Conservation (phyloP, 768 basidiomycete genomes). For the Postia placenta region DNA sequence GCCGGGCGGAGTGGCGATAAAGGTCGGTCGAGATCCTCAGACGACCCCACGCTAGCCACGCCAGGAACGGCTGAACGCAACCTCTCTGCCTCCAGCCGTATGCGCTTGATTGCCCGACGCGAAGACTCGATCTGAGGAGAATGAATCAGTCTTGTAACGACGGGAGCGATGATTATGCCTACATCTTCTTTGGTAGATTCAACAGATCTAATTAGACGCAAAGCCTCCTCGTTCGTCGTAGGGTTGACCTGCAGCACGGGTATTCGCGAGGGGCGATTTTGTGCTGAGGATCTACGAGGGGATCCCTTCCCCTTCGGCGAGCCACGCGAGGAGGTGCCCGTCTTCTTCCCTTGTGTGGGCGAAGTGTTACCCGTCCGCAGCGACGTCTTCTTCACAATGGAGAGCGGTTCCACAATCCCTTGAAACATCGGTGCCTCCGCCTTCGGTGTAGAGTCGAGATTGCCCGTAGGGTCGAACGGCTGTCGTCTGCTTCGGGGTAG, state of each 20-base stretch:
- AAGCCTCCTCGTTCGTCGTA: constrained; percentile 32
- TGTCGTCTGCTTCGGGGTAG: constrained; percentile 72
- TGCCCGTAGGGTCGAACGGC: constrained; percentile 49
- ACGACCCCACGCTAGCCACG: background rate
- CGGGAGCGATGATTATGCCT: constrained; percentile 17
- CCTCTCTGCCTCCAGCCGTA: constrained; percentile 63
- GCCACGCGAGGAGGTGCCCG: constrained; percentile 29
- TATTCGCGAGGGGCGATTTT: constrained; percentile 10
- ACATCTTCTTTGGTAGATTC: constrained; percentile 66
- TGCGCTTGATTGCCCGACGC: constrained; percentile 64
- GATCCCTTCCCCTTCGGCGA: constrained; percentile 32
- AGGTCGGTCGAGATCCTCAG: constrained; percentile 19
- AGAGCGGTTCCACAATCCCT: constrained; percentile 60
- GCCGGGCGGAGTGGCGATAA: constrained; percentile 52
- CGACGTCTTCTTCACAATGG: constrained; percentile 81
- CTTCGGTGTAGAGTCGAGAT: constrained; percentile 51
- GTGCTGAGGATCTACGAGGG: constrained; percentile 16
- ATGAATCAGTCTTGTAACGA: background rate
- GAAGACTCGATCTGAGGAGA: constrained; percentile 60
- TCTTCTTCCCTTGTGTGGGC: constrained; percentile 26
- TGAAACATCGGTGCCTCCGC: constrained; percentile 23
- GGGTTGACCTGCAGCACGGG: constrained; percentile 4
- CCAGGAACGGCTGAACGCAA: constrained; percentile 16
- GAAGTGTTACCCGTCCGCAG: constrained; percentile 37
- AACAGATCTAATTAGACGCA: constrained; percentile 42